Percentiles rank a stretch among this genome's conserved stretches.
These are phyloP conservation scores for Phytophthora megakarya DNA, from an alignment of 352 stramenopile species.

Conservation along the genomic window DNA sequence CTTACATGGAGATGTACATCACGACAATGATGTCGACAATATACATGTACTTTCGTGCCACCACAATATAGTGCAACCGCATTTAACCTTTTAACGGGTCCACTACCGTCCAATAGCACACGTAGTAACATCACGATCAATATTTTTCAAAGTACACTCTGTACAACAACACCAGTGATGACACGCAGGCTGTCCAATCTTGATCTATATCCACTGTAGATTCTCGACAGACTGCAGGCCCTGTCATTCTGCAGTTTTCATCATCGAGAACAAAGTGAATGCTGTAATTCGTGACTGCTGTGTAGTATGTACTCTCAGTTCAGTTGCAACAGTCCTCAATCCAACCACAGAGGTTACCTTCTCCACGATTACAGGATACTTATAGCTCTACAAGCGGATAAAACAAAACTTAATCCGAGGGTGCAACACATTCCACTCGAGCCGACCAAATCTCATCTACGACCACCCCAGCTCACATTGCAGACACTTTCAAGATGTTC, in stretches of 20 bases:
- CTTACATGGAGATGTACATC: no score
- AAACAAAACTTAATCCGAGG: slow-evolving; percentile 54
- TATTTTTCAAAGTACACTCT: no score
- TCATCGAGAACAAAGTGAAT: background rate
- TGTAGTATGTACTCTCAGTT: background rate
- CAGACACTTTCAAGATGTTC: slow-evolving; percentile 56
- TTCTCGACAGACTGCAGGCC: no score
- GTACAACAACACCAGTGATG: no score
- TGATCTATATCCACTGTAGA: no score
- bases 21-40: no score
- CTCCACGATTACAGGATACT: slow-evolving; percentile 28
- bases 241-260: slow-evolving; percentile 12
- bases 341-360: slow-evolving; percentile 5
- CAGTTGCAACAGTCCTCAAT: slow-evolving; percentile 1
- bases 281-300: slow-evolving; percentile 11
- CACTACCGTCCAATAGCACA: no score
- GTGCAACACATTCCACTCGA: slow-evolving; percentile 73
- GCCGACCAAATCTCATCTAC: slow-evolving; percentile 33
- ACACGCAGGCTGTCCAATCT: no score
- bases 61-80: no score
- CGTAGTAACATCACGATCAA: no score
- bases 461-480: slow-evolving; percentile 60
- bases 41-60: no score
- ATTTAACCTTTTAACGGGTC: no score
- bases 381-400: slow-evolving; percentile 23